phyloP scores from a whole-genome alignment of 2,329 filamentous ascomycete genomes.

The Ramularia endophylla region DNA sequence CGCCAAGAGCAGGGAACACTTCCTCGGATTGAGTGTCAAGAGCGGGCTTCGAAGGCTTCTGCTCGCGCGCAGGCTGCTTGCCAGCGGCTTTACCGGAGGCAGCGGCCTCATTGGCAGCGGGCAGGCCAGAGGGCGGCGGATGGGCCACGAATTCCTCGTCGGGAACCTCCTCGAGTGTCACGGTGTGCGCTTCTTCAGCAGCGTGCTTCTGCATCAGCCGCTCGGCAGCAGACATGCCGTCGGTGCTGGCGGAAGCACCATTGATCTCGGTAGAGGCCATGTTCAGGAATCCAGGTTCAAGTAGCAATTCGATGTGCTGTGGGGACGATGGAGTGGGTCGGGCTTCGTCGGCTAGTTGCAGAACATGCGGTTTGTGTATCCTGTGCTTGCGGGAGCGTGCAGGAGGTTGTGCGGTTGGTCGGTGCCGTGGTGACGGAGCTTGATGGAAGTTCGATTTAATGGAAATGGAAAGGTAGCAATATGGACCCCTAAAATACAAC shows the following conservation, averaged over 20 bases:
- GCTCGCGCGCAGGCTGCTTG: conserved; percentile 59
- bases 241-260: conserved; percentile 17
- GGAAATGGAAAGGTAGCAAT: too few relatives aligned
- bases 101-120: conserved; percentile 40
- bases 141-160: conserved; percentile 69
- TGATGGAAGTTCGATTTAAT: background rate
- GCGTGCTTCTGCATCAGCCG: conserved; percentile 50
- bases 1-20: conserved; percentile 85
- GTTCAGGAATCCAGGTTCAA: conserved; percentile 15
- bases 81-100: conserved; percentile 59
- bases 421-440: background rate
- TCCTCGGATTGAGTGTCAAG: conserved; percentile 86
- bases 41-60: conserved; percentile 32
- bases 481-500: too few relatives aligned
- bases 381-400: background rate
- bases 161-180: conserved; percentile 71
- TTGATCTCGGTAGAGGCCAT: conserved; percentile 21
- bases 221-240: conserved; percentile 45
- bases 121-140: conserved; percentile 45
- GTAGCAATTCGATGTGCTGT: conserved; percentile 11
- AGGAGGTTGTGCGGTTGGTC: background rate
- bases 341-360: conserved; percentile 1
- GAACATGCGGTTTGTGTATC: conserved; percentile 11
- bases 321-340: conserved; percentile 5
- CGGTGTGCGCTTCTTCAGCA: conserved; percentile 46